Evolutionary conservation across 148 eudicot species (phyloP), one percentile per base, ranked within the genome.

Genomic region (Vaccinium macrocarpon): DNA sequence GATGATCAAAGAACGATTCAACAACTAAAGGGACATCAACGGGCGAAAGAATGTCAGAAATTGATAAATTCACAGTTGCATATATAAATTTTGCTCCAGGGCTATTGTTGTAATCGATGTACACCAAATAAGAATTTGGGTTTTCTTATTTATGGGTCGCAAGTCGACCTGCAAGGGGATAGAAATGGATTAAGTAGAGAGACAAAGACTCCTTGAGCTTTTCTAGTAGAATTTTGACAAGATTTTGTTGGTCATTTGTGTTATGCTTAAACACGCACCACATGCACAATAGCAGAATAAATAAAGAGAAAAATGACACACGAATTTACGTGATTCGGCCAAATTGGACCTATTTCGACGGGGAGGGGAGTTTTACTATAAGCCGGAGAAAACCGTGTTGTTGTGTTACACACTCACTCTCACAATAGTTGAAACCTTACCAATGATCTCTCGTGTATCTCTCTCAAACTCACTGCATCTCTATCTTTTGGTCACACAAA

Each of bases 61-160:
- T 7, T 0, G 81, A 61, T 57, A 76, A 70, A 23, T 81, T 48
- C 15, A 64, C 19, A 0, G 51, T 16, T 25, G 87, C 81, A 32
- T 88, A 81, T n/a, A 85, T 74, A 23, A 88, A 85, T 85, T 83
- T 85, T 14, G 85, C 89, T 0, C 87, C 85, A 5, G 89, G 89
- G 9, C 89, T 83, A 18, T 85, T 51, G 8, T 56, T 68, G 57
- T 84, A 83, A 64, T 88, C 78, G 38, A 88, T 35, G 25, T 19
- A 78, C 19, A 88, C 84, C 1, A 68, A 8, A 52, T 79, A 82
- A 15, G 73, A 70, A 70, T 14, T 71, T 6, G 87, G 85, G 46
- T 88, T 66, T 61, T 88, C 81, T 72, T 85, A 61, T 76, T 85
- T 74, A 0, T 71, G 50, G 2, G 87, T 85, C 3, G 55, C 68